Conservation (phyloP, 2,329 filamentous ascomycete species). For the Conoideocrella luteorostrata region DNA sequence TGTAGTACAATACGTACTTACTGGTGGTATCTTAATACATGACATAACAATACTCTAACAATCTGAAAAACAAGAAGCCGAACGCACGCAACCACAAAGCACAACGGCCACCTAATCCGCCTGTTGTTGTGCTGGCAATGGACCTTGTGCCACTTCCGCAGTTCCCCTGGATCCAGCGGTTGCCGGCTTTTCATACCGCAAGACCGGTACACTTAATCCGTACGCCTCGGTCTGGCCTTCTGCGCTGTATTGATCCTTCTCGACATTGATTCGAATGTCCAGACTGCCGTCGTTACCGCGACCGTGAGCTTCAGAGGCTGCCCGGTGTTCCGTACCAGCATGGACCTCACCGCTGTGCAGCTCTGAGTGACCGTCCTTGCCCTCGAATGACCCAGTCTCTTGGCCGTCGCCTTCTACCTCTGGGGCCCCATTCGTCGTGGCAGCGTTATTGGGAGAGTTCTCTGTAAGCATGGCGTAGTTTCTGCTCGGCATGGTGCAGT, state of each 20-base stretch:
- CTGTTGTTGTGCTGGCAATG: neutral
- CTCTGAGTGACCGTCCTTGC: constrained; percentile 61
- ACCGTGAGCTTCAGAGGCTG: constrained; percentile 54
- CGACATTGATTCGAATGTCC: constrained; percentile 79
- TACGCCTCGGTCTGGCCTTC: constrained; percentile 77
- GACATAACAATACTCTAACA: too few relatives aligned
- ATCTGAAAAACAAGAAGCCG: too few relatives aligned
- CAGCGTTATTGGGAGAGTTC: constrained; percentile 59
- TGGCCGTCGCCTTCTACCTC: constrained; percentile 14
- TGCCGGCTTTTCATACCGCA: constrained; percentile 37
- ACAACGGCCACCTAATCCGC: too few relatives aligned
- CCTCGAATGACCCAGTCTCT: constrained; percentile 23
- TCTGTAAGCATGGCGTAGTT: constrained; percentile 91
- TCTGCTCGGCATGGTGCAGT: constrained; percentile 83
- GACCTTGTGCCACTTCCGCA: neutral
- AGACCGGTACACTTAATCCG: constrained; percentile 73
- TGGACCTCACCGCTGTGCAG: constrained; percentile 71
- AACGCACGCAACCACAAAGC: neutral
- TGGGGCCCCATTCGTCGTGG: constrained; percentile 18
- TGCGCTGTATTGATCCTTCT: constrained; percentile 77
- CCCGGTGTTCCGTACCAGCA: constrained; percentile 72
- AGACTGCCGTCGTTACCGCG: constrained; percentile 54
- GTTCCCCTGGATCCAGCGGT: constrained; percentile 11
- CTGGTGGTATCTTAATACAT: neutral
- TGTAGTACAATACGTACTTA: too few relatives aligned